Evolutionary conservation across 1,139 yeast genomes (phyloP).

Genomic region (Candida freyschussii): DNA sequence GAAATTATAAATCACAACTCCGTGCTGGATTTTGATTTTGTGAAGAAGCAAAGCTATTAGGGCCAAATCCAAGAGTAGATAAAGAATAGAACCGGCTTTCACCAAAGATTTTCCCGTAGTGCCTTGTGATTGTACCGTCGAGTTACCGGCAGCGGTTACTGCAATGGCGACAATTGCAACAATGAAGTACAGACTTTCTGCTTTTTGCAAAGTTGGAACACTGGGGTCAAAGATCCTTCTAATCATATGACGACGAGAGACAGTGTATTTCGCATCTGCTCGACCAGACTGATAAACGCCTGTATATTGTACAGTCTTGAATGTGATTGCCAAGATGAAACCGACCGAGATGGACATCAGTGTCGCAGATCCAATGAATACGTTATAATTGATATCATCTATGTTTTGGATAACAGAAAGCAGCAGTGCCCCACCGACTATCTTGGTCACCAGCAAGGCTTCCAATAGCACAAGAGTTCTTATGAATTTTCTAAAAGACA

Average conservation of each 20-base stretch:
- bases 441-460: slow-evolving; percentile 2
- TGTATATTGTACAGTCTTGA: slow-evolving; percentile 2
- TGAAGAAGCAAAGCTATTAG: not conserved
- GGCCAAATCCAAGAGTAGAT: not conserved
- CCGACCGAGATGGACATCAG: slow-evolving; percentile 1
- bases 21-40: not conserved
- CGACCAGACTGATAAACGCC: no score
- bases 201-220: no score
- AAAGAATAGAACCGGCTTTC: slow-evolving; percentile 3
- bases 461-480: slow-evolving; percentile 2
- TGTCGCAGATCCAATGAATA: slow-evolving; percentile 3
- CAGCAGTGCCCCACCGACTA: slow-evolving; percentile 1
- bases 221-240: no score
- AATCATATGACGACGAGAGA: no score
- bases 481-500: slow-evolving; percentile 1
- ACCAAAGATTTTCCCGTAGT: slow-evolving; percentile 1
- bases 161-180: slow-evolving; percentile 3
- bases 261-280: no score
- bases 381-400: not conserved
- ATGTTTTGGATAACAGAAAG: slow-evolving; percentile 1
- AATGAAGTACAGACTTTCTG: slow-evolving; percentile 1
- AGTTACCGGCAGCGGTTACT: slow-evolving; percentile 2
- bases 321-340: slow-evolving; percentile 2
- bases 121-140: slow-evolving; percentile 1
- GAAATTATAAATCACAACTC: no score